Evolutionary conservation across 164 flowering plant genomes (phyloP).

Genomic region (Hamamelis virginiana): DNA sequence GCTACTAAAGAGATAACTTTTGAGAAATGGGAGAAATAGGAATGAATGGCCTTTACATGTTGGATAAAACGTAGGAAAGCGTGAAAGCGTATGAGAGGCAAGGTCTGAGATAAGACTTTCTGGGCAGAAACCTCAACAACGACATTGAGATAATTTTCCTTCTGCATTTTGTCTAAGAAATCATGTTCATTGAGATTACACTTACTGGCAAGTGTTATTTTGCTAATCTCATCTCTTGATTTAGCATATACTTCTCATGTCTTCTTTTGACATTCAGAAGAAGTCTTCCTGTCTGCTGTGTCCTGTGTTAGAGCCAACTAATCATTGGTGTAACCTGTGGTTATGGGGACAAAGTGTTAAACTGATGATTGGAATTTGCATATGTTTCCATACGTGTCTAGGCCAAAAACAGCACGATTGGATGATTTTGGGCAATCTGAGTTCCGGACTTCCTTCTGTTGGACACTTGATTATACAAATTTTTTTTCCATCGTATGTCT

Average conservation of each 20-base stretch:
- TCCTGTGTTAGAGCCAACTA: neutral
- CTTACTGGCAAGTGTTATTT: neutral
- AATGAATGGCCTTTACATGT: neutral
- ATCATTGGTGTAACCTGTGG: no score
- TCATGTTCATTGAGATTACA: neutral
- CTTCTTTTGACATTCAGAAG: neutral
- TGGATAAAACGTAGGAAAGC: neutral
- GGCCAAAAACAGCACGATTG: no score
- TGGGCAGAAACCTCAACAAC: neutral
- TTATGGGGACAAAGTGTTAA: no score
- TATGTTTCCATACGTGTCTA: no score
- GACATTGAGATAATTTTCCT: neutral
- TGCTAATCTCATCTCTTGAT: no score
- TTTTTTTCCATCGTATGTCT: no score
- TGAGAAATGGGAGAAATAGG: neutral
- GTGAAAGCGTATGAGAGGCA: neutral
- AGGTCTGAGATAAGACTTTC: neutral
- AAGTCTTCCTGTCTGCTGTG: neutral
- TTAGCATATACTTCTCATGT: neutral
- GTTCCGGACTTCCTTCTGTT: no score
- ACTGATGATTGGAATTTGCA: no score
- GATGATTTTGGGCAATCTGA: no score
- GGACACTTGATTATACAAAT: no score
- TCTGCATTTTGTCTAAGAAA: neutral
- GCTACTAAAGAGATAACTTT: neutral